A percentile compares a stretch with the other conserved stretches of the same genome.
phyloP scores from a whole-genome alignment of 352 stramenopile genomes.

The Globisporangium paddicum region DNA sequence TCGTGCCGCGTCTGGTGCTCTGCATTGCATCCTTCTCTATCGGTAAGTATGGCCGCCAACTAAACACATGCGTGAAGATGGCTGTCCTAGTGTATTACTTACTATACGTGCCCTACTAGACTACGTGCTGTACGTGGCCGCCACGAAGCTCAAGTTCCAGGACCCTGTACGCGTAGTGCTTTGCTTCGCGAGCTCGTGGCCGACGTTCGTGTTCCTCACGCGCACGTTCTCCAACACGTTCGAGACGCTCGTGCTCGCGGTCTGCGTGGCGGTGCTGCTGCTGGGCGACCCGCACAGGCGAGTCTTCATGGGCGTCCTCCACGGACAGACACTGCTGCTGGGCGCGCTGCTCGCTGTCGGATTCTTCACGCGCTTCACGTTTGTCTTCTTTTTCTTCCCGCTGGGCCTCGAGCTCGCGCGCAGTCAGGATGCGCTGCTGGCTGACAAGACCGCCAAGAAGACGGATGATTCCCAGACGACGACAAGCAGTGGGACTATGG shows the following conservation, averaged over 20 bases:
- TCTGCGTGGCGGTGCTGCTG: conserved; percentile 48
- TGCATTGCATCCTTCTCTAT: conserved; percentile 52
- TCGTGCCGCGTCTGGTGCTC: conserved; percentile 56
- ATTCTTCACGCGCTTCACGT: conserved; percentile 82
- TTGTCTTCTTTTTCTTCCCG: conserved; percentile 76
- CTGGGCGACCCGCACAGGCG: conserved; percentile 41
- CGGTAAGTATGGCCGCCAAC: conserved; percentile 21
- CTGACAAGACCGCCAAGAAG: conserved; percentile 23
- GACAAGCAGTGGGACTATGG: too few species aligned
- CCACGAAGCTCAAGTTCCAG: conserved; percentile 21
- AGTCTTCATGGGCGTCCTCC: conserved; percentile 22
- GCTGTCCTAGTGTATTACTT: too few species aligned
- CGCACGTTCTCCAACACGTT: conserved; percentile 81
- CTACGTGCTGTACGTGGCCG: conserved; percentile 31
- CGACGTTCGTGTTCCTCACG: conserved; percentile 55
- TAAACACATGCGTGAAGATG: too few species aligned
- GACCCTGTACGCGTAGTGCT: conserved; percentile 28
- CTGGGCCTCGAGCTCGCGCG: conserved; percentile 61
- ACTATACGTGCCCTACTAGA: too few species aligned
- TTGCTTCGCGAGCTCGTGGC: conserved; percentile 67
- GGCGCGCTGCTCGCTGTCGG: conserved; percentile 60
- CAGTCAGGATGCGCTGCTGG: conserved; percentile 38
- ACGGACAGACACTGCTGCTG: conserved; percentile 54
- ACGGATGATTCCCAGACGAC: too few species aligned
- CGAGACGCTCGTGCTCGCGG: conserved; percentile 59